Evolutionary conservation across 2,329 filamentous ascomycete species (phyloP), one percentile per base, ranked within the genome.

Genomic region (Amphichorda felina): DNA sequence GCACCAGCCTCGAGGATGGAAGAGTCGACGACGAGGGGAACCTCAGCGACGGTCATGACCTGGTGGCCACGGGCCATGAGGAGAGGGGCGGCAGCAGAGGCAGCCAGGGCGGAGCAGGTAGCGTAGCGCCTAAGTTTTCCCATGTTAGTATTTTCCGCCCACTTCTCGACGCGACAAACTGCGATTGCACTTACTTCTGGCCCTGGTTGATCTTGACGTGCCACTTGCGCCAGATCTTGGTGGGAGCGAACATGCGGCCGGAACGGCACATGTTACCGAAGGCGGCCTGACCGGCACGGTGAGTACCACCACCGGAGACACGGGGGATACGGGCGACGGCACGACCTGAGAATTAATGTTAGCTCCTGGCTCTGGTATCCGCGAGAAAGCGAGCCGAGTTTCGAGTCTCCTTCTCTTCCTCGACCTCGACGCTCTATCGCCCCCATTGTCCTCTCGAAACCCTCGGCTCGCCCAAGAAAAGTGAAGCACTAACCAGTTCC

Each of bases 251-350:
- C 91, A 98, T 98, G 73, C 91, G 91, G 75, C 93, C 91, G 63
- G 89, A 94, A 67, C 91, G 88, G 75, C 91, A 98, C 87, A 89
- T 87, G 84, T 98, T 98, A 86, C 91, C 91, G 70, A 96, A 98
- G 55, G 91, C 91, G 68, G 91, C 91, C 77, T 98, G 91, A 75
- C 91, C 91, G 62, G 91, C 91, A 78, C 91, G 89, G 82, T 98
- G 91, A 66, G 91, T 98, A 86, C 91, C 91, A 75, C 91, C 89
- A 79, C 91, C 91, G 63, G 91, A 96, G 67, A 98, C 91, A 95
- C 91, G 91, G 60, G 93, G 91, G 60, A 98, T 98, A 96, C 91
- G 91, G 67, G 91, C 93, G 61, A 98, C 91, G 68, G 91, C 91
- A 71, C 91, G 91, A 75, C 88, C 87, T 94, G n/a, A 38, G 17